phyloP scores from a whole-genome alignment of 768 basidiomycete species.

The Xerocomus potaroensis region DNA sequence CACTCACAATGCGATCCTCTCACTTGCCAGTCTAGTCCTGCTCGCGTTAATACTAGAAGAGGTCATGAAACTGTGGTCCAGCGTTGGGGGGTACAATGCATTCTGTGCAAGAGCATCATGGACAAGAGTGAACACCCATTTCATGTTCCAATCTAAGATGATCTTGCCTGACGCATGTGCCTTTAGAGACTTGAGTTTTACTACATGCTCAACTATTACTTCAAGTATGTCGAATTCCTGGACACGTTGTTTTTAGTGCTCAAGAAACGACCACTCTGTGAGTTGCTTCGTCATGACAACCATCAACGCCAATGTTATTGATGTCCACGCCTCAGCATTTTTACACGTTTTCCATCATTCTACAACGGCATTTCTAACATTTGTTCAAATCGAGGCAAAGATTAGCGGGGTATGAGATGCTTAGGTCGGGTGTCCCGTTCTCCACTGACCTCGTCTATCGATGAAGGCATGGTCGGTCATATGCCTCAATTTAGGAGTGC shows the following conservation, averaged over 20 bases:
- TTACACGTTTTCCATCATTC: conserved; percentile 98
- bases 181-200: conserved; percentile 82
- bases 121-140: conserved; percentile 63
- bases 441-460: conserved; percentile 2
- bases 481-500: conserved; percentile 79
- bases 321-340: conserved; percentile 55
- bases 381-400: conserved; percentile 83
- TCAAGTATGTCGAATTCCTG: conserved; percentile 92
- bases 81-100: conserved; percentile 66
- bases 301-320: not conserved
- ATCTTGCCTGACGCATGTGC: not conserved
- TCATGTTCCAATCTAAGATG: not conserved
- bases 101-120: conserved; percentile 73
- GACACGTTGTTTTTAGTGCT: conserved; percentile 95
- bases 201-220: conserved; percentile 97
- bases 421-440: not conserved
- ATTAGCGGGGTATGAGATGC: conserved; percentile 65
- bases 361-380: conserved; percentile 89
- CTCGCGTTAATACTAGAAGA: conserved; percentile 83
- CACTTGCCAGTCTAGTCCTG: conserved; percentile 72
- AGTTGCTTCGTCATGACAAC: conserved; percentile 25
- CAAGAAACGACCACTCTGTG: conserved; percentile 95
- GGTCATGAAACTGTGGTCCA: conserved; percentile 68
- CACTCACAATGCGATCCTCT: conserved; percentile 82
- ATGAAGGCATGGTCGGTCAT: conserved; percentile 88